These are phyloP conservation scores for Sarocladium oryzae DNA, from an alignment of 2,329 filamentous ascomycete genomes.

Conservation along the genomic window DNA sequence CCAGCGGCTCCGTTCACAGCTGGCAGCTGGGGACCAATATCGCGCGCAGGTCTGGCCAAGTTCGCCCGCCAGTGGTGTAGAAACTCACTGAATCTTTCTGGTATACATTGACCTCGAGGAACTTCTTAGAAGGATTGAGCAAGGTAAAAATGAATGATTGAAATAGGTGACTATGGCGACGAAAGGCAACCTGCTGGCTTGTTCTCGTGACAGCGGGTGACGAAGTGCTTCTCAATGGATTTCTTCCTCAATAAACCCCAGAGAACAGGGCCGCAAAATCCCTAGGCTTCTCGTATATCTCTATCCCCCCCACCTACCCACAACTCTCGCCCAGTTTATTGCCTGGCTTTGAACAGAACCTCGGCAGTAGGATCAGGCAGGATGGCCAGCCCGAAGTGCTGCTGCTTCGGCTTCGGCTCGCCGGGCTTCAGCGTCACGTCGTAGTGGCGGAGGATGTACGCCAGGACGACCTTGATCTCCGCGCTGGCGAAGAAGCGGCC, in stretches of 20 bases:
- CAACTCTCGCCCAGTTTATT: no score
- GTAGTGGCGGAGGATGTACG: slow-evolving; percentile 31
- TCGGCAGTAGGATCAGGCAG: background rate
- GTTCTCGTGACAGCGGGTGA: no score
- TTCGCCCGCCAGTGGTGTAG: slow-evolving; percentile 37
- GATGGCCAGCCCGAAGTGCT: background rate
- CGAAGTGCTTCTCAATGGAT: no score
- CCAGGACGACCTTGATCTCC: slow-evolving; percentile 35
- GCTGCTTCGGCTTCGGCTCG: background rate
- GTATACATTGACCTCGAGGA: slow-evolving; percentile 44
- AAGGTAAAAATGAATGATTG: no score
- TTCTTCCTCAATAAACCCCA: no score
- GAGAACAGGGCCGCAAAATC: no score
- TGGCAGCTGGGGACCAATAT: slow-evolving; percentile 28
- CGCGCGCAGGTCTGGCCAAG: slow-evolving; percentile 30
- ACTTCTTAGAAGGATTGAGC: slow-evolving; percentile 35
- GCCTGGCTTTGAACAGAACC: background rate
- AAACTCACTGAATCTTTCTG: slow-evolving; percentile 39
- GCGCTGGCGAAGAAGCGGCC: slow-evolving; percentile 36
- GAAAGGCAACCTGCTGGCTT: no score
- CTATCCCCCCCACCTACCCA: no score
- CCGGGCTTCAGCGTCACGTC: slow-evolving; percentile 18
- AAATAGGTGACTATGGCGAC: background rate
- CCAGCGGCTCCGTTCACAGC: background rate
- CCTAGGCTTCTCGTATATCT: no score